phyloP scores from a whole-genome alignment of 140 eudicot species.

The Bidens hawaiensis region DNA sequence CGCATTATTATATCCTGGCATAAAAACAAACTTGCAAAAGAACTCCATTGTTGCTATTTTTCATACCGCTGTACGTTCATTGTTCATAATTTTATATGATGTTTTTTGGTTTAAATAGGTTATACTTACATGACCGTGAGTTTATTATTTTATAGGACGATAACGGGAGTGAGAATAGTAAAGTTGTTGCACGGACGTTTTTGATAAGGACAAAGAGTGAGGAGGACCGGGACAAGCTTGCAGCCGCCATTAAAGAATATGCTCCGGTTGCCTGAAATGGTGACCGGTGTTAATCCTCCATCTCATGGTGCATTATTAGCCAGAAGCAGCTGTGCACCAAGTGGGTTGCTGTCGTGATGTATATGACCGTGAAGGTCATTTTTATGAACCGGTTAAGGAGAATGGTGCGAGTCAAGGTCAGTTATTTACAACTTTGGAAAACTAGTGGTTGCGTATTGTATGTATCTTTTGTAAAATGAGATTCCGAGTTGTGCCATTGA shows the following conservation, averaged over 20 bases:
- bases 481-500: constrained; percentile 26
- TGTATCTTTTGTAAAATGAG: constrained; percentile 26
- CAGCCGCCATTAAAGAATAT: constrained; percentile 65
- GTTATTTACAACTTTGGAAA: constrained; percentile 21
- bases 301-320: background rate
- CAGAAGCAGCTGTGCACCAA: background rate
- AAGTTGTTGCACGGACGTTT: constrained; percentile 74
- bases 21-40: constrained; percentile 79
- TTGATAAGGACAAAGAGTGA: constrained; percentile 66
- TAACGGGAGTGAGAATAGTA: constrained; percentile 34
- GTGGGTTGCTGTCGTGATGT: constrained; percentile 12
- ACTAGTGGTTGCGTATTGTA: constrained; percentile 17
- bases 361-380: constrained; percentile 10
- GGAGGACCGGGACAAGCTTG: constrained; percentile 87
- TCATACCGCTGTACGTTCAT: constrained; percentile 60
- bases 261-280: constrained; percentile 63
- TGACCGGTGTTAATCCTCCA: background rate
- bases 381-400: constrained; percentile 6
- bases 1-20: constrained; percentile 80
- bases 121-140: background rate
- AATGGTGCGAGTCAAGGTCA: constrained; percentile 21
- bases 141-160: constrained; percentile 42
- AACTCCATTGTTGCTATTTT: constrained; percentile 80
- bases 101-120: background rate
- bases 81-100: constrained; percentile 7